Evolutionary conservation across 768 basidiomycete genomes (phyloP).

Genomic region (Rhodosporidiobolus sp.): DNA sequence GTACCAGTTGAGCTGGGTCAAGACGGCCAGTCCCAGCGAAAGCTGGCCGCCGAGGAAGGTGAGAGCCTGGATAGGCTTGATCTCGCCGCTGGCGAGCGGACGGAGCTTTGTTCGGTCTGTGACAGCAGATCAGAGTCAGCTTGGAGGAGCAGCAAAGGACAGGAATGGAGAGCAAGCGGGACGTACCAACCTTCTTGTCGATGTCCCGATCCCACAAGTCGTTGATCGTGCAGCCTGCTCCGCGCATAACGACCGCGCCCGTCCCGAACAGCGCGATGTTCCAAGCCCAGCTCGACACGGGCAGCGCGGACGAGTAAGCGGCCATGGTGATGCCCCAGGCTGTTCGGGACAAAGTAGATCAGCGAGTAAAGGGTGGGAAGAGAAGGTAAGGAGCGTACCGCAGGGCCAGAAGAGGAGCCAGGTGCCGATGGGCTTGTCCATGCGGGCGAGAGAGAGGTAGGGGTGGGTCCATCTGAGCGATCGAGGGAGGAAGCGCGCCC

Average conservation of each 20-base stretch:
- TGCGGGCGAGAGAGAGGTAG: slow-evolving; percentile 78
- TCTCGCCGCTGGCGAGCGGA: slow-evolving; percentile 79
- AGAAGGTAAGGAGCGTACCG: slow-evolving; percentile 53
- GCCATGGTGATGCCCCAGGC: slow-evolving; percentile 99
- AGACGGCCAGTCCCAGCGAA: slow-evolving; percentile 72
- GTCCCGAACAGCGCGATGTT: slow-evolving; percentile 80
- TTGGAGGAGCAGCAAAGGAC: background rate
- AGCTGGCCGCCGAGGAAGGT: slow-evolving; percentile 80
- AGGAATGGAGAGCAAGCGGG: background rate
- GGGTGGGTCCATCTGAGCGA: slow-evolving; percentile 52
- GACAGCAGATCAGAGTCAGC: background rate
- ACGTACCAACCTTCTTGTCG: slow-evolving; percentile 83
- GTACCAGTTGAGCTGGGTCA: slow-evolving; percentile 91
- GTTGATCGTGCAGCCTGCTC: slow-evolving; percentile 97
- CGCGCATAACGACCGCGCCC: slow-evolving; percentile 92
- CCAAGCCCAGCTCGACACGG: slow-evolving; percentile 65
- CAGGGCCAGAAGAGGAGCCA: slow-evolving; percentile 90
- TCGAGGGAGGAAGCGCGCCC: slow-evolving; percentile 22
- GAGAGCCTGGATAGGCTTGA: slow-evolving; percentile 70
- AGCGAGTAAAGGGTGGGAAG: background rate
- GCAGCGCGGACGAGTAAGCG: slow-evolving; percentile 69
- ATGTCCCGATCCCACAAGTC: slow-evolving; percentile 96
- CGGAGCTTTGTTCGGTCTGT: slow-evolving; percentile 80
- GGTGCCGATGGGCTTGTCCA: slow-evolving; percentile 96
- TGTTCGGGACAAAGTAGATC: slow-evolving; percentile 47